Evolutionary conservation across 257 asterid genomes (phyloP), one percentile per base, ranked within the genome.

Genomic region (Misopates orontium): DNA sequence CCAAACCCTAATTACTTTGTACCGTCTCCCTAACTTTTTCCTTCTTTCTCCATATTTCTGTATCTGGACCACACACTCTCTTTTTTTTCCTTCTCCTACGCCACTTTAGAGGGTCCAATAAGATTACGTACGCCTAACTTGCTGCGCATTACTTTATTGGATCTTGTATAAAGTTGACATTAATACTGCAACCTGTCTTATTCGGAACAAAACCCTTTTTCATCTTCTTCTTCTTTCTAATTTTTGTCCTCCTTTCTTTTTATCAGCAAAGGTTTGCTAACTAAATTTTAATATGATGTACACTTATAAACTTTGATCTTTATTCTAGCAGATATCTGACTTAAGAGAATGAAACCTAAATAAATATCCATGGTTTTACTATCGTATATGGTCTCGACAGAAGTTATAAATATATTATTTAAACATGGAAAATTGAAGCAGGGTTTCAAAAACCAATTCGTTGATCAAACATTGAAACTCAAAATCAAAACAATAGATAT

Each of bases 51-150:
- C 47, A 69, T n/a, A n/a, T 68, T 78, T 65, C 74, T 72, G 19
- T n/a, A 63, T 56, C 53, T 64, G 91, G 96, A 85, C 96, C 96
- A 88, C 96, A 44, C 13, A 0, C 28, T 17, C 39, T 57, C 65
- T 68, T 63, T 58, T 28, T 19, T 5, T 25, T 19, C 56, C 15
- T 0, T 17, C 56, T 53, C 28, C 40, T 15, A 62, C 55, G 61
- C 36, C 62, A 72, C 62, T 56, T 49, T 74, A 20, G 39, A 16
- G 58, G n/a, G n/a, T 21, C 68, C 77, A 77, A 72, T 71, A 56
- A 68, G 60, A 67, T 77, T 66, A 71, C 31, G 66, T 41, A 32
- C 51, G 20, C 10, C 10, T n/a, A 49, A 49, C 48, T 32, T 39
- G n/a, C n/a, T n/a, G n/a, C n/a, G n/a, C n/a, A n/a, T 49, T 68